phyloP scores from a whole-genome alignment of 371 early-diverging fungal genomes.

The Apophysomyces trapeziformis region DNA sequence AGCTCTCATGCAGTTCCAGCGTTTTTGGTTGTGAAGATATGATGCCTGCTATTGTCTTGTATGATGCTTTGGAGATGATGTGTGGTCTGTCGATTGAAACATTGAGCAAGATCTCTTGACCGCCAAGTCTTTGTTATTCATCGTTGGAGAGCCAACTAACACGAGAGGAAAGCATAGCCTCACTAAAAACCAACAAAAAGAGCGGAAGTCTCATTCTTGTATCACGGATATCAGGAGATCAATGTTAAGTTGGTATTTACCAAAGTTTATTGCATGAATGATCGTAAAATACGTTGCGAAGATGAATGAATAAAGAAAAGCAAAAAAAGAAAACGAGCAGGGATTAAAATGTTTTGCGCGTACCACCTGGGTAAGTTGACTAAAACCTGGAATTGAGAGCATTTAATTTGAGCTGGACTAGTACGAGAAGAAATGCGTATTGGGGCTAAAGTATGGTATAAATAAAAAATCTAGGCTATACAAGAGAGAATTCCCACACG shows the following conservation, averaged over 20 bases:
- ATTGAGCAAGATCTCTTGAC: too few species aligned
- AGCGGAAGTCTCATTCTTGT: background rate
- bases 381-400: too few species aligned
- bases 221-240: background rate
- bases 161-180: background rate
- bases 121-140: too few species aligned
- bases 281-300: background rate
- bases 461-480: too few species aligned
- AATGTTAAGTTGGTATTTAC: background rate
- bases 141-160: background rate
- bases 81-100: background rate
- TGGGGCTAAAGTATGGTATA: too few species aligned
- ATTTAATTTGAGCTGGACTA: too few species aligned
- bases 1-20: background rate
- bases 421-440: too few species aligned
- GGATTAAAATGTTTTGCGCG: too few species aligned
- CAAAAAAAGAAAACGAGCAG: background rate
- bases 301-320: background rate
- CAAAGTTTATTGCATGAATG: conserved; percentile 9
- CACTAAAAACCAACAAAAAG: background rate
- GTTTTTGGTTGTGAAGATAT: background rate
- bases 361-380: too few species aligned
- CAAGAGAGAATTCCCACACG: too few species aligned
- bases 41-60: conserved; percentile 6
- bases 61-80: background rate